Evolutionary conservation across 2,329 filamentous ascomycete genomes (phyloP), one percentile per base, ranked within the genome.

Genomic region (Pestalotiopsis fici): DNA sequence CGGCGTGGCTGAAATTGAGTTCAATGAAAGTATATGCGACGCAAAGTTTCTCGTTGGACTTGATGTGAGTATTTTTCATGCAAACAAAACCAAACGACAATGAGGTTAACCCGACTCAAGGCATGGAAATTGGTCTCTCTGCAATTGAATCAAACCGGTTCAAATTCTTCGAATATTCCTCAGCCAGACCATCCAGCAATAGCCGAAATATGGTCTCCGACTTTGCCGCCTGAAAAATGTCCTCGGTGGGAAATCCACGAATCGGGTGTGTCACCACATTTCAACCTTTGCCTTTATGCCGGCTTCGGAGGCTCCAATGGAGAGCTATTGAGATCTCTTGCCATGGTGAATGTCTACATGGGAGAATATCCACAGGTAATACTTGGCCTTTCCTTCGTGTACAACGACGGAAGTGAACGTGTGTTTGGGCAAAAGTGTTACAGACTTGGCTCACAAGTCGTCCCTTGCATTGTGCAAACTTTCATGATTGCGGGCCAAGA

Each of bases 281-380:
- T 71, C 65, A 69, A 71, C 39, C 54, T 71, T 4, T 73, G 71
- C 37, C 64, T 71, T 5, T 56, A 71, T 37, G 71, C 72, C 66
- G 71, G 71, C 28, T 69, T 72, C 18, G 71, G 72, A 23, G 69
- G 69, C 2, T 21, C 28, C n/a, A 43, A 67, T 47, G 72, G 70
- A 4, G 43, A 54, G 13, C 55, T 69, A 5, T 54, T 71, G 1
- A 31, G 12, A 13, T 66, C 63, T 13, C 59, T 72, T 15, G 65
- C 65, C 1, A 65, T 66, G n/a, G 54, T 72, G 23, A 67, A 59
- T 43, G 28, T 67, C 9, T 65, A 68, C 57, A 71, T 71, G 69
- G 71, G 66, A 15, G 27, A 54, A 3, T 71, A 59, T 28, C 70
- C 68, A 7, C 62, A 61, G 11, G 67, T 71, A 1, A 71, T 73